These are phyloP conservation scores for Penicillium nucicola DNA, from an alignment of 495 filamentous ascomycete species.

Conservation along the genomic window DNA sequence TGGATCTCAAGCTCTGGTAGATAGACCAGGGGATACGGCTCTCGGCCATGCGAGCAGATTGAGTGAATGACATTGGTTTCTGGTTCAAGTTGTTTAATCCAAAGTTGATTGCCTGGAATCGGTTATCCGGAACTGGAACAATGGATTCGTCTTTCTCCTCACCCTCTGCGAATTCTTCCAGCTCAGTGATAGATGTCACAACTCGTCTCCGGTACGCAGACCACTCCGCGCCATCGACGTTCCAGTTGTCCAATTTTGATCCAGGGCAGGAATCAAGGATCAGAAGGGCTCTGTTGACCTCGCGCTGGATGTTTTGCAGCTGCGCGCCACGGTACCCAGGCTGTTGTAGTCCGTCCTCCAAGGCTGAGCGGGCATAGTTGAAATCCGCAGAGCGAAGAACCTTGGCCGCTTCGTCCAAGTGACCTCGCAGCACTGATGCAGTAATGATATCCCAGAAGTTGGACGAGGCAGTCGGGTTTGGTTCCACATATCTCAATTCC, in stretches of 20 bases:
- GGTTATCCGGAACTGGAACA: conserved; percentile 28
- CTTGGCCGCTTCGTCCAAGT: conserved; percentile 56
- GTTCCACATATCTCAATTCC: conserved; percentile 56
- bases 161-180: conserved; percentile 74
- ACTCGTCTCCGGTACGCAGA: conserved; percentile 69
- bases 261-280: conserved; percentile 71
- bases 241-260: conserved; percentile 62
- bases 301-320: conserved; percentile 67
- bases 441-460: conserved; percentile 80
- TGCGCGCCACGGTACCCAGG: conserved; percentile 67
- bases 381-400: conserved; percentile 72
- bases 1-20: conserved; percentile 69
- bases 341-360: conserved; percentile 55
- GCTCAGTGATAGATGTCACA: conserved; percentile 58
- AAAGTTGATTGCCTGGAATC: conserved; percentile 53
- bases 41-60: conserved; percentile 69
- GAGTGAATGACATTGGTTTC: conserved; percentile 45
- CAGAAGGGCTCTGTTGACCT: conserved; percentile 59
- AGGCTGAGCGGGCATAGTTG: conserved; percentile 59
- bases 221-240: conserved; percentile 74
- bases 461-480: conserved; percentile 67
- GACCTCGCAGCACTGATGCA: conserved; percentile 65
- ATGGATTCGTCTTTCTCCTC: conserved; percentile 42
- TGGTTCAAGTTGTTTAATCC: conserved; percentile 39
- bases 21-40: conserved; percentile 83